These are phyloP conservation scores for Populus ilicifolia DNA, from an alignment of 345 rosid genomes.

Conservation along the genomic window DNA sequence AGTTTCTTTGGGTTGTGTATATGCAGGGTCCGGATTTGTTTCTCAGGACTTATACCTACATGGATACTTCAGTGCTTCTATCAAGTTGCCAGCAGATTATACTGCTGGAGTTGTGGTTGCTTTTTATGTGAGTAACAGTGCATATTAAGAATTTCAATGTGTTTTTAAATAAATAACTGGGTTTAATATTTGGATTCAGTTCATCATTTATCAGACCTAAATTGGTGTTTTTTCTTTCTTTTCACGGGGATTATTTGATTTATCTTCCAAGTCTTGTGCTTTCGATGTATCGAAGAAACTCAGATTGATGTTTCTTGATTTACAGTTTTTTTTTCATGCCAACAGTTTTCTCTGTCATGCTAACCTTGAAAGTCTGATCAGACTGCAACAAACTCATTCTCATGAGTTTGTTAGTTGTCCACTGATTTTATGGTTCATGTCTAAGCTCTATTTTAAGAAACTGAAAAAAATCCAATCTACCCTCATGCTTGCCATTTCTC, in stretches of 20 bases:
- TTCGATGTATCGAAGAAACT: neutral
- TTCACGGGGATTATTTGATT: neutral
- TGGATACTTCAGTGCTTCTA: conserved; percentile 91
- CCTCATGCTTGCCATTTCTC: neutral
- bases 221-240: neutral
- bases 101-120: conserved; percentile 99
- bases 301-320: neutral
- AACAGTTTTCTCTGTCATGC: neutral
- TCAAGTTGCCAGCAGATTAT: conserved; percentile 91
- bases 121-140: conserved; percentile 66
- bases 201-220: neutral
- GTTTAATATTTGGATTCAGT: neutral
- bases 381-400: neutral
- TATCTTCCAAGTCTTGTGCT: neutral
- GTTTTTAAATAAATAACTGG: neutral
- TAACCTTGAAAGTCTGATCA: neutral
- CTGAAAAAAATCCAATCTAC: neutral
- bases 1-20: neutral
- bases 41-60: conserved; percentile 90
- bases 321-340: neutral
- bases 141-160: neutral
- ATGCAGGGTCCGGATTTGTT: conserved; percentile 93
- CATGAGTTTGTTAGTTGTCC: neutral
- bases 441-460: neutral
- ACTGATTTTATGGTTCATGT: neutral